Base-by-base conservation (phyloP, 768 basidiomycete species). In the Pleurotus platypus region DNA sequence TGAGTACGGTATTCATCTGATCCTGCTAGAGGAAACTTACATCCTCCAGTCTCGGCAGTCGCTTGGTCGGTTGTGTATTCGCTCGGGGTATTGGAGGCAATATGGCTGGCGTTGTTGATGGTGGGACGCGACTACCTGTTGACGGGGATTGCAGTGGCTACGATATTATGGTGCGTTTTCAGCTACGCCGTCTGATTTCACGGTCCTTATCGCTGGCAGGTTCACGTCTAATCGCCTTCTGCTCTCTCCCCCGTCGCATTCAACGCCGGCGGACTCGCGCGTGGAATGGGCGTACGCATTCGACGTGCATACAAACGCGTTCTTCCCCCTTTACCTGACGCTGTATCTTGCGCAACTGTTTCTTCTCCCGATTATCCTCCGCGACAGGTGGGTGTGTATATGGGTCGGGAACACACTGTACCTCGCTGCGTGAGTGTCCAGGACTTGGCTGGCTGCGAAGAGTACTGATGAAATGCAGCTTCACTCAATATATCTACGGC, bases 281-380 rank as follows among this genome's bases (percentile, higher is more conserved):
- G 89, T 94, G 27, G 92, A 94, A 77, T 94, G 88, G 91, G 90
- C 89, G 3, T 98, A 97, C 70, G 93, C 92, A 11, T 96, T 98
- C 65, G 96, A 98, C 70, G 90, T 98, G 13, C 94, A 97, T 71
- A 95, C 90, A 58, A 98, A 98, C 65, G 89, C 94, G 2, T 98
- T 98, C 78, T 96, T 98, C 72, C 94, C 94, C 18, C 76, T 94
- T 58, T 96, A 91, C 72, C 82, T 97, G 58, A 88, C 90, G 8
- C 82, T 97, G 55, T 97, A 97, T 69, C 76, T 94, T 58, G 90
- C 89, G 0, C 92, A 98, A 67, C 79, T 97, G 9, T 85, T 95
- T 60, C 79, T 98, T 9, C 81, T 92, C 1, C 89, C 92, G 2
- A 79, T 98, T 47, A 78, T 98, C 49, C 81, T 91, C 39, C 84